Percentiles rank a stretch among this genome's conserved stretches.
These are phyloP conservation scores for Alternaria infectoria DNA, from an alignment of 2,329 filamentous ascomycete genomes.

Conservation along the genomic window DNA sequence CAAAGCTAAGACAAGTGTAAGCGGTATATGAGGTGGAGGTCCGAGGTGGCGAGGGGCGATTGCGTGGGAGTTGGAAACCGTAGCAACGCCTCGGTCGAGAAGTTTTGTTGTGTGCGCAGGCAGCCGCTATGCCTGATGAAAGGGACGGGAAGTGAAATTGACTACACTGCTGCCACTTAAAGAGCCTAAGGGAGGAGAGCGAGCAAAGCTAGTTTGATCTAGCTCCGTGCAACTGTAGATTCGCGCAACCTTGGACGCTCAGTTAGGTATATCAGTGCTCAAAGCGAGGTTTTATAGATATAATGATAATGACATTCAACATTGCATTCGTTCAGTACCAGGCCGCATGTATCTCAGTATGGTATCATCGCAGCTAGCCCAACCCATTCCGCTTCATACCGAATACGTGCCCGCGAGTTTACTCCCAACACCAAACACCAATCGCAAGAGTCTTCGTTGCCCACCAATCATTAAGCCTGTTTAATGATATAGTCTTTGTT, in stretches of 20 bases:
- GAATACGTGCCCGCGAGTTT: neutral
- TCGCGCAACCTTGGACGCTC: neutral
- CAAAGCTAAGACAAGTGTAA: neutral
- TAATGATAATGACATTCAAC: neutral
- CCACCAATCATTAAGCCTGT: slow-evolving; percentile 16
- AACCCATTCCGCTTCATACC: slow-evolving; percentile 2
- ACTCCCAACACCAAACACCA: slow-evolving; percentile 8
- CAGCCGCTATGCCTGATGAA: neutral
- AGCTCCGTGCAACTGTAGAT: neutral
- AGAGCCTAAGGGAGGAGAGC: neutral
- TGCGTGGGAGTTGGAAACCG: neutral
- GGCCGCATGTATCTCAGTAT: slow-evolving; percentile 7
- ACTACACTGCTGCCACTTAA: neutral
- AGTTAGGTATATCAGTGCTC: neutral
- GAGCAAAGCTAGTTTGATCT: neutral
- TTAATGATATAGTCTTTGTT: slow-evolving; percentile 55
- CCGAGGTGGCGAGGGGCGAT: neutral
- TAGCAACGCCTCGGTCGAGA: neutral
- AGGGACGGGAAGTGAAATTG: neutral
- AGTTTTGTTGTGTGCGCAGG: neutral
- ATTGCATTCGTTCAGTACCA: slow-evolving; percentile 11
- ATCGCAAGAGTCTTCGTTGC: neutral
- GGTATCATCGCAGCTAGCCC: slow-evolving; percentile 12
- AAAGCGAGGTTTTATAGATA: neutral
- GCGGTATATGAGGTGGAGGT: neutral